Percentiles rank a stretch among this genome's conserved stretches.
phyloP scores from a whole-genome alignment of 805 yeast genomes.

The Kuraishia piskuri region DNA sequence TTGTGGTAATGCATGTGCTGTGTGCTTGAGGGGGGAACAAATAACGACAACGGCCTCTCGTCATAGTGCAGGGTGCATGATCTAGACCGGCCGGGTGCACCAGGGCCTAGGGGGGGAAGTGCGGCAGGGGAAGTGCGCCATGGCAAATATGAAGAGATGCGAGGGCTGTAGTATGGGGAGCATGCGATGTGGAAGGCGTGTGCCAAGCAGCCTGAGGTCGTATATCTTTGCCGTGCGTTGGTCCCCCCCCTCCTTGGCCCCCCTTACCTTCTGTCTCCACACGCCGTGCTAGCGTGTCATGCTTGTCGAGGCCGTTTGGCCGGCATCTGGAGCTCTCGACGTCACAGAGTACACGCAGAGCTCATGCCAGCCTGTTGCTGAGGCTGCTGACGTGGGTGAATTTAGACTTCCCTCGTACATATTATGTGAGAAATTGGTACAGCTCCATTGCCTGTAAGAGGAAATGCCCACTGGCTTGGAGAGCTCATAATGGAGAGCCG shows the following conservation, averaged over 20 bases:
- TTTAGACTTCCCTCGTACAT: background rate
- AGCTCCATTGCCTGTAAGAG: background rate
- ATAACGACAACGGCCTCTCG: background rate
- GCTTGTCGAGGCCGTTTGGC: background rate
- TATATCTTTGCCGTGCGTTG: background rate
- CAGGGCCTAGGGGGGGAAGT: background rate
- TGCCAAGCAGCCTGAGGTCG: background rate
- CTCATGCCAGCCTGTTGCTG: background rate
- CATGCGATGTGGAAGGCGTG: too few species aligned
- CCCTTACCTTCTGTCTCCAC: too few species aligned
- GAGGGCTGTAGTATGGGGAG: too few species aligned
- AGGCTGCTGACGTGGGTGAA: too few species aligned
- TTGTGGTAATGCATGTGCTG: background rate
- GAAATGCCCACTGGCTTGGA: background rate
- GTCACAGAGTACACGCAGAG: background rate
- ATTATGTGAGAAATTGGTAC: background rate
- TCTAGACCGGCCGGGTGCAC: background rate
- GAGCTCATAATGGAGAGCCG: background rate
- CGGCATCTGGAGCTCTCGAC: background rate
- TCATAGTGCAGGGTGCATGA: background rate
- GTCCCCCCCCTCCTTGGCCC: too few species aligned
- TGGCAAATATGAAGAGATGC: background rate
- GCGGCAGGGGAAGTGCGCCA: too few species aligned
- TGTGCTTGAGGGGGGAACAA: background rate
- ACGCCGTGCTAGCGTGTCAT: too few species aligned